phyloP scores from a whole-genome alignment of 768 basidiomycete genomes.

The Pisolithus orientalis region DNA sequence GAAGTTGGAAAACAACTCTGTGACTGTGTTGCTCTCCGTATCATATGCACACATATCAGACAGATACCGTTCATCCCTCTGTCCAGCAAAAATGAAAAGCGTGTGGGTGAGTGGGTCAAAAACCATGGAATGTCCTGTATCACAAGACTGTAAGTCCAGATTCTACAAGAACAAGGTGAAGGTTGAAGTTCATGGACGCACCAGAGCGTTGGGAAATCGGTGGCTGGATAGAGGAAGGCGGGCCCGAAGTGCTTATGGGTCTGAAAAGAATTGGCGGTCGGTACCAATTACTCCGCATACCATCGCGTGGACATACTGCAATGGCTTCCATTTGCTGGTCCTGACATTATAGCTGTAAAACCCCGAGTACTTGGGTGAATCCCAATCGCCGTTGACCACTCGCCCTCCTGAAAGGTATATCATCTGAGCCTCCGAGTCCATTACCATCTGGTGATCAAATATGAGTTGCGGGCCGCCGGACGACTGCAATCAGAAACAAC shows the following conservation, averaged over 20 bases:
- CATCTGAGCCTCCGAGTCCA: constrained; percentile 65
- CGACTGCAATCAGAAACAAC: constrained; percentile 31
- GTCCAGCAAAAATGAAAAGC: constrained; percentile 71
- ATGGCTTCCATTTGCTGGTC: constrained; percentile 56
- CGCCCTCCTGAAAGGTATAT: constrained; percentile 76
- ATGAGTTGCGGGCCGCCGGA: constrained; percentile 67
- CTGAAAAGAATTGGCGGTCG: constrained; percentile 2
- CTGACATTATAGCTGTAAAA: constrained; percentile 68
- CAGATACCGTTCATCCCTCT: constrained; percentile 58
- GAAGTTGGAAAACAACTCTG: constrained; percentile 61
- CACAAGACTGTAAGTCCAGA: background rate
- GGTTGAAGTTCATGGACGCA: constrained; percentile 16
- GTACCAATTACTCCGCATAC: background rate
- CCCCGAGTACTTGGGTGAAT: constrained; percentile 56
- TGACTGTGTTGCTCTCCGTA: constrained; percentile 47
- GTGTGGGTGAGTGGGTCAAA: constrained; percentile 53
- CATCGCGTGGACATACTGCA: constrained; percentile 46
- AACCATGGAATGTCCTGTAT: constrained; percentile 74
- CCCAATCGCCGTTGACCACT: constrained; percentile 60
- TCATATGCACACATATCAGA: constrained; percentile 77
- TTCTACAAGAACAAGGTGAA: background rate
- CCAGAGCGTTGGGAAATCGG: constrained; percentile 59
- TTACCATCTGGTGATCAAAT: constrained; percentile 78
- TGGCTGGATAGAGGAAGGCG: constrained; percentile 25
- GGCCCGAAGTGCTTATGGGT: constrained; percentile 12